These are phyloP conservation scores for Dendrobium catenatum DNA, from an alignment of 106 monocot genomes.

Conservation along the genomic window DNA sequence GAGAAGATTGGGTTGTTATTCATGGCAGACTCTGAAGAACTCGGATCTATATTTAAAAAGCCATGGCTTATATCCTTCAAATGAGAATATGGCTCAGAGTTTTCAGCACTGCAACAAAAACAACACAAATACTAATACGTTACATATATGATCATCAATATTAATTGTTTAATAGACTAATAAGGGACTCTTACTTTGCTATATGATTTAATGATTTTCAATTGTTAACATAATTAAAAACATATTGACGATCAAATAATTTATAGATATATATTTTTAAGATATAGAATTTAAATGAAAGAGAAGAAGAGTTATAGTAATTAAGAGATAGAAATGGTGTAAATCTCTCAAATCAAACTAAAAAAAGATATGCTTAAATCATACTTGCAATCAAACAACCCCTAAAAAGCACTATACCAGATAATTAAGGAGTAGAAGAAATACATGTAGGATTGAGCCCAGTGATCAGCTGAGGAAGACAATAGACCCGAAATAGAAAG, in stretches of 20 bases:
- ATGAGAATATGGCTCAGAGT: neutral
- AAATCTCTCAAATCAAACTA: too few species aligned
- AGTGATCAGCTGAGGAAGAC: neutral
- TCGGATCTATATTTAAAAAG: neutral
- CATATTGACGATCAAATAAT: too few species aligned
- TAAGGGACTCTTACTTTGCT: too few species aligned
- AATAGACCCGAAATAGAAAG: neutral
- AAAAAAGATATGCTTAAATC: neutral
- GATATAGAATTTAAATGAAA: too few species aligned
- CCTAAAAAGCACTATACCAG: neutral
- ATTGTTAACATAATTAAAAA: too few species aligned
- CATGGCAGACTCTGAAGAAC: neutral
- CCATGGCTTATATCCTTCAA: neutral
- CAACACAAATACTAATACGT: too few species aligned
- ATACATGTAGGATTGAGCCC: conserved; percentile 6
- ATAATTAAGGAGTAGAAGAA: neutral
- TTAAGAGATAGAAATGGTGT: too few species aligned
- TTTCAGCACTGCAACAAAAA: neutral
- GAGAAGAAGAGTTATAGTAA: too few species aligned
- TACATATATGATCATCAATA: too few species aligned
- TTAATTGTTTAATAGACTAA: too few species aligned
- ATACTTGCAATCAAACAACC: neutral
- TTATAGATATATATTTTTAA: too few species aligned
- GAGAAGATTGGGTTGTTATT: neutral
- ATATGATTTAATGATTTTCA: too few species aligned